Evolutionary conservation across 805 yeast genomes (phyloP), one percentile per base, ranked within the genome.

Genomic region (Wickerhamomyces silvicola): DNA sequence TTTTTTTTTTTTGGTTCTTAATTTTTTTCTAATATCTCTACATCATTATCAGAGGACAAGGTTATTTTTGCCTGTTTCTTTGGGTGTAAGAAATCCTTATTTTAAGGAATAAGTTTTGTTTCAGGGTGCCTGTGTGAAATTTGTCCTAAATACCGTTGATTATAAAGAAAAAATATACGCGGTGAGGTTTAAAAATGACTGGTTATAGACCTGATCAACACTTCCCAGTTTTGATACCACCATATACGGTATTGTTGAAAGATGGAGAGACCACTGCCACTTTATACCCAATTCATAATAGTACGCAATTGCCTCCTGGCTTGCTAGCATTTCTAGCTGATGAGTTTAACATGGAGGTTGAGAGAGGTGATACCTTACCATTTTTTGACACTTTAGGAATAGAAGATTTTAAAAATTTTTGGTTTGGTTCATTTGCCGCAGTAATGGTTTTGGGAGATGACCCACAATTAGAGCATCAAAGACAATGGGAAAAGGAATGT

Each of bases 261-360:
- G 96, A 88, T 56, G 86, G 90, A 12, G 92, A 84, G 43, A 87
- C 97, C 2, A 76, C 88, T 1, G 97, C 97, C 2, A 88, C 97
- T 4, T 79, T 92, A 37, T 86, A 85, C 51, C 97, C 98, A 4
- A 72, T 90, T 10, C 69, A 75, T 36, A 70, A 75, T 18, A 66
- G 78, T 1, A 68, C 68, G 17, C 76, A 78, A 35, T 62, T 90
- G 10, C 97, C 97, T 0, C 72, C 75, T 2, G 90, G 86, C 0
- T 63, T 90, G 18, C 56, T 86, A 24, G 81, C 82, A 13, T 88
- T 90, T 50, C 55, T 90, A 25, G 76, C 90, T 40, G 97, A 88
- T 53, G 97, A 92, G 58, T 84, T 83, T 60, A 90, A 90, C 56
- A 81, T 82, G 77, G 98, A 90, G 54, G 75, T 90, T 16, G 88